phyloP scores from a whole-genome alignment of 1,284 basidiomycete species.

The Austropuccinia psidii region DNA sequence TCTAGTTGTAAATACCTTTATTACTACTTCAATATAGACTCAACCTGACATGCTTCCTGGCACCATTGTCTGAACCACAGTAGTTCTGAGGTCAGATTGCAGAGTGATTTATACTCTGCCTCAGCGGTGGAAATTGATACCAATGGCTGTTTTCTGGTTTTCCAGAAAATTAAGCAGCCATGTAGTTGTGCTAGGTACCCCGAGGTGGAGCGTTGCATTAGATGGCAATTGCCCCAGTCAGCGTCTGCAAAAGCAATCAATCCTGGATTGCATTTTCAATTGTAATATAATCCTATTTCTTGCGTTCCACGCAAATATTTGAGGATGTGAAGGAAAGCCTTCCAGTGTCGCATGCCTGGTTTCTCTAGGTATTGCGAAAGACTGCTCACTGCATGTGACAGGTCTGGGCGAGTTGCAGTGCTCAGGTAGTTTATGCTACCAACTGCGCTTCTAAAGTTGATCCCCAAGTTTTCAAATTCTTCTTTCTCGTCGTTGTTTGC shows the following conservation, averaged over 20 bases:
- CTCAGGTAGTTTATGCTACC: neutral
- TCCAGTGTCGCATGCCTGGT: neutral
- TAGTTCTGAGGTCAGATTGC: neutral
- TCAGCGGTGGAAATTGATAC: neutral
- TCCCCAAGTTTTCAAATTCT: neutral
- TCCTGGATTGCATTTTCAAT: neutral
- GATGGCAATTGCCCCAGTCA: neutral
- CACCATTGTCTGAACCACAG: neutral
- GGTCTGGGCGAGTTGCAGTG: neutral
- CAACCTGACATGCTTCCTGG: too few relatives aligned
- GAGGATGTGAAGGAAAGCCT: neutral
- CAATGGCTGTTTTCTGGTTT: neutral
- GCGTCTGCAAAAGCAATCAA: neutral
- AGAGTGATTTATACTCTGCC: neutral
- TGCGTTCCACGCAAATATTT: neutral
- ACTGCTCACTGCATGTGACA: neutral
- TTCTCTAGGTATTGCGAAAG: conserved; percentile 5
- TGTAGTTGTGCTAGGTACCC: neutral
- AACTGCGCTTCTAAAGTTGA: neutral
- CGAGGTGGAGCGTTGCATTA: neutral
- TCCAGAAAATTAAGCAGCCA: neutral
- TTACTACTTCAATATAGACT: too few relatives aligned
- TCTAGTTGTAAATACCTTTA: too few relatives aligned
- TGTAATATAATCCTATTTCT: neutral
- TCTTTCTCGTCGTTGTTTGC: neutral